Evolutionary conservation across 2,329 filamentous ascomycete species (phyloP), one percentile per base, ranked within the genome.

Genomic region (Botrytis hyacinthi): DNA sequence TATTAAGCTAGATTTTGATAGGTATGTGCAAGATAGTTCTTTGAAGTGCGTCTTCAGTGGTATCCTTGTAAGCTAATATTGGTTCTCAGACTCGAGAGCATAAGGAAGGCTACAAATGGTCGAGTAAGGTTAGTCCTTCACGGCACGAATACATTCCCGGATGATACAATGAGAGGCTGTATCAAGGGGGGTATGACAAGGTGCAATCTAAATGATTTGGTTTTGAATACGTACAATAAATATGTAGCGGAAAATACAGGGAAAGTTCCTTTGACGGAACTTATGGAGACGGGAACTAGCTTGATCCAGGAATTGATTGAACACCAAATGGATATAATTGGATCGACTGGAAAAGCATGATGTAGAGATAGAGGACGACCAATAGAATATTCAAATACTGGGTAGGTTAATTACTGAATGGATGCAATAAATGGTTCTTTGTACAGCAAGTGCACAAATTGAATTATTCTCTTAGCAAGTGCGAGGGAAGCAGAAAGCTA

Each of bases 101-200:
- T 78, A 4, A 63, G 73, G 68, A 72, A 78, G 46, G 76, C 73
- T 0, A 80, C 81, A 26, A 80, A 81, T 1, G 82, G 82, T 1
- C 82, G 84, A 32, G 86, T 87, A 0, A 75, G 82, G 22, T 79
- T 87, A 32, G 87, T 87, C 3, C 80, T 90, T 46, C 88, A 90
- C 76, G 88, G 88, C 1, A 89, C 87, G 0, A 88, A 88, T 86
- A 73, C 72, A 57, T 89, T 89, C 74, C 81, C 83, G 1, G 80
- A 84, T 7, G 82, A 85, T n/a, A 79, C 88, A 4, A 85, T 88
- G 83, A 79, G 86, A 86, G 79, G 77, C 86, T 51, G 82, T 88
- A 32, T 80, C 86, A 22, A 83, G 86, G 71, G 82, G 59, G 76
- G 76, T 7, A 83, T 59, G 85, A 85, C 73, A 81, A 85, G 48